Conservation (phyloP, 2,329 filamentous ascomycete genomes). For the Rhynchosporium agropyri region DNA sequence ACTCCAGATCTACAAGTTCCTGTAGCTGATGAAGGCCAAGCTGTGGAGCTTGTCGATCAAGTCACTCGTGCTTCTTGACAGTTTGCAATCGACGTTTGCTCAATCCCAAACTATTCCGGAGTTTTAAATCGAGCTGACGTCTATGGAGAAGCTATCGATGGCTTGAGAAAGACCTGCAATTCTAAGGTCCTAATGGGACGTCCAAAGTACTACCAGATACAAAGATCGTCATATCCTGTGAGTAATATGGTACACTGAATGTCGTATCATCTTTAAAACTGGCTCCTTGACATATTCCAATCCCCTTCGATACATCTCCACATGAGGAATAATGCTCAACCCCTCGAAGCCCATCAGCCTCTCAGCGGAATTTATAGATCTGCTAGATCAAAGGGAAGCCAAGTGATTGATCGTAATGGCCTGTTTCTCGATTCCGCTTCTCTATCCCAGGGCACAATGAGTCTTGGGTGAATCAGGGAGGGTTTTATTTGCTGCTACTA, state of each 20-base stretch:
- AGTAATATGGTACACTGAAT: neutral
- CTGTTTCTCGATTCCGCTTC: slow-evolving; percentile 44
- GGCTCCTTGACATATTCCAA: neutral
- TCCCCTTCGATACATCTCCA: no score
- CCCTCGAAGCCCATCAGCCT: slow-evolving; percentile 42
- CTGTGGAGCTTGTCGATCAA: neutral
- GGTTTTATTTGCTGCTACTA: slow-evolving; percentile 33
- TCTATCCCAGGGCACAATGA: slow-evolving; percentile 36
- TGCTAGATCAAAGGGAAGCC: slow-evolving; percentile 40
- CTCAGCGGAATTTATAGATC: slow-evolving; percentile 39
- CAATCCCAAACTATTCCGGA: slow-evolving; percentile 12
- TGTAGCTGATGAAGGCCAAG: slow-evolving; percentile 24
- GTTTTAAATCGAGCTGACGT: neutral
- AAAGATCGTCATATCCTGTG: slow-evolving; percentile 39
- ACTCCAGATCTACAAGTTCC: slow-evolving; percentile 36
- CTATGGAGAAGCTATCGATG: slow-evolving; percentile 22
- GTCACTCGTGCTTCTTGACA: slow-evolving; percentile 10
- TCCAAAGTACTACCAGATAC: slow-evolving; percentile 9
- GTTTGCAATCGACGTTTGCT: slow-evolving; percentile 14
- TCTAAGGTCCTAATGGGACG: slow-evolving; percentile 5
- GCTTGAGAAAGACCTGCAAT: slow-evolving; percentile 29
- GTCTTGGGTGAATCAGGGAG: slow-evolving; percentile 34
- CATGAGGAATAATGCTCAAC: no score
- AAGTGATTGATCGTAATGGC: slow-evolving; percentile 45
- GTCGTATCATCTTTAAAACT: neutral